A percentile compares a stretch with the other conserved stretches of the same genome.
phyloP scores from a whole-genome alignment of 108 stramenopile genomes.

The Pseudonitzschia pungens region DNA sequence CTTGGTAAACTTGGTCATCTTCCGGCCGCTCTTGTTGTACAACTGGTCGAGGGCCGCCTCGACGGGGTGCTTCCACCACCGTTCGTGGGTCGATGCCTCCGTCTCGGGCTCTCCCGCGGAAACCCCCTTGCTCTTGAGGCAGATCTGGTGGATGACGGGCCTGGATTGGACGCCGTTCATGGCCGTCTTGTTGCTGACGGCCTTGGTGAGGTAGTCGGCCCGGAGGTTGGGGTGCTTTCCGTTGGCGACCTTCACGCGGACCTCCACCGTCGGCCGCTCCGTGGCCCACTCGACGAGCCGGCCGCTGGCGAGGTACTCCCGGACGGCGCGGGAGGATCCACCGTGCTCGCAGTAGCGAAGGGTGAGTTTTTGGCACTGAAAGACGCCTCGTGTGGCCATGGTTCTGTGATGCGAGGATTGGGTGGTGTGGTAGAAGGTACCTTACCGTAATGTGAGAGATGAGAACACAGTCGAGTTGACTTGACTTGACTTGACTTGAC shows the following conservation, averaged over 20 bases:
- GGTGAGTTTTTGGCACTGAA: conserved; percentile 69
- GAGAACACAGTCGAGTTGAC: too few species aligned
- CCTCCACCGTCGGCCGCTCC: conserved; percentile 51
- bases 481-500: too few species aligned
- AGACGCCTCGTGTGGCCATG: conserved; percentile 86
- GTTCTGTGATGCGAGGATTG: conserved; percentile 1
- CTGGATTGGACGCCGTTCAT: neutral
- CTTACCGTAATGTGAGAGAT: too few species aligned
- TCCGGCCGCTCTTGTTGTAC: conserved; percentile 78
- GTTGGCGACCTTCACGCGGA: conserved; percentile 64
- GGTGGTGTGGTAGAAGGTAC: too few species aligned
- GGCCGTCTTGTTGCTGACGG: neutral
- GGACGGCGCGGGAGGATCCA: conserved; percentile 69
- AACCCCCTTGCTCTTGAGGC: conserved; percentile 57
- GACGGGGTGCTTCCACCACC: conserved; percentile 31
- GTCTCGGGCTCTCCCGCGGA: neutral
- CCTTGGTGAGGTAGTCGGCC: conserved; percentile 61
- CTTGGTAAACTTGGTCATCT: conserved; percentile 72
- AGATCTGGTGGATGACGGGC: conserved; percentile 60
- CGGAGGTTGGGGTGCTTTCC: conserved; percentile 78
- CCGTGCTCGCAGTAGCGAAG: conserved; percentile 82
- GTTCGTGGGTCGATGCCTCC: neutral
- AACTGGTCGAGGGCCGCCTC: conserved; percentile 59
- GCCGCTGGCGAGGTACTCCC: conserved; percentile 59
- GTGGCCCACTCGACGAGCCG: conserved; percentile 64